Base-by-base conservation (phyloP, 441 rosid genomes). In the Syzygium syzygioides region DNA sequence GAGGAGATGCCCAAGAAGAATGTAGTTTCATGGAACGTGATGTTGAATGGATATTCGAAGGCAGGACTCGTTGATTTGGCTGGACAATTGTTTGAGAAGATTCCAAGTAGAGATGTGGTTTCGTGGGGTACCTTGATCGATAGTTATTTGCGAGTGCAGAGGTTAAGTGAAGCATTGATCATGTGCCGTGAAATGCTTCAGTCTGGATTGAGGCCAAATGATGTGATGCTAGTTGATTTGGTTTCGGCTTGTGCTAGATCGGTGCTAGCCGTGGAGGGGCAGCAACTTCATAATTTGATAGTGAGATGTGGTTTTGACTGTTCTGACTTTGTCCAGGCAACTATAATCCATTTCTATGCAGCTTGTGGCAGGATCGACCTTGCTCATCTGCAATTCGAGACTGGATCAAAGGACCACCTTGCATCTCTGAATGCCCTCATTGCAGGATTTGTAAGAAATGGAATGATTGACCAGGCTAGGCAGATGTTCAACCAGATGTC, bases 21-120 rank as follows among this genome's bases (percentile, higher is more conserved):
- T 80, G 60, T 91, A 79, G 94, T 96, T 90, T 90, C 98, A 1
- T 96, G 99, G 98, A 97, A 96, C 89, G 98, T 96, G 68, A 94
- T 97, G 96, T 90, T 97, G 89, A 97, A 97, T 68, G 99, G 98
- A 55, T 96, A 94, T 89, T 91, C 96, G 2, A 97, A 96, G 92
- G 95, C 94, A 26, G 99, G 99, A 86, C 79, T 91, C 6, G 34
- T 95, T 30, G 92, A 94, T 86, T 90, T 89, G 68, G 97, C 96
- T 28, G 88, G 90, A 89, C 93, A 94, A 55, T 32, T 96, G 92
- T 96, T 97, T 80, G 91, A 93, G 88, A 92, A 89, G 90, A 93
- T 96, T 41, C 96, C 93, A 10, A 80, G 71, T 85, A 95, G 93
- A 88, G 99, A 97, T 94, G 91, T 95, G 53, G 94, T 97, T 85